phyloP scores from a whole-genome alignment of 495 filamentous ascomycete genomes.

The Aspergillus heteromorphus region DNA sequence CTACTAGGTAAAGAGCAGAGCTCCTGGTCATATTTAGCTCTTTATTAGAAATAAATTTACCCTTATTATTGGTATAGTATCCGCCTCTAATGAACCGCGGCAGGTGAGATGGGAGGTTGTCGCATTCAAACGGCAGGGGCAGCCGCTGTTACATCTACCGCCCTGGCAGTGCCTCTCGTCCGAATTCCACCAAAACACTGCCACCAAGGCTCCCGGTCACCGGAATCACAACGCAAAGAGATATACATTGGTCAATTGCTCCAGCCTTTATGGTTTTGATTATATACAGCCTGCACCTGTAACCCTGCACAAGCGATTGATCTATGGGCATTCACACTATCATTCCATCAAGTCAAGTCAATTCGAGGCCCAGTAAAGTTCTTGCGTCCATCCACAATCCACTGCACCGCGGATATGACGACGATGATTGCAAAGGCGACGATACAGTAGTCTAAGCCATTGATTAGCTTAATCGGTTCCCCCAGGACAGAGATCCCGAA shows the following conservation, averaged over 20 bases:
- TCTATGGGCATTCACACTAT: neutral
- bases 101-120: no score
- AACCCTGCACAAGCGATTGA: neutral
- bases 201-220: no score
- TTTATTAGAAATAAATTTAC: no score
- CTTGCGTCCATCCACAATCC: slow-evolving; percentile 66
- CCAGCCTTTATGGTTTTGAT: neutral
- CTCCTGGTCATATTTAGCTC: no score
- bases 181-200: no score
- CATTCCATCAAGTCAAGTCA: slow-evolving; percentile 23
- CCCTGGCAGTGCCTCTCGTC: no score
- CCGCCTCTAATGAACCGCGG: no score
- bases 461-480: slow-evolving; percentile 9
- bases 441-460: slow-evolving; percentile 55
- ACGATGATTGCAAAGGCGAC: slow-evolving; percentile 66
- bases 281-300: neutral
- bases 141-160: no score
- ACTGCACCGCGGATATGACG: slow-evolving; percentile 59
- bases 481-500: neutral
- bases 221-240: no score
- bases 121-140: no score
- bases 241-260: neutral
- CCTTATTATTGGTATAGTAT: no score
- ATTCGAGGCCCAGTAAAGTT: slow-evolving; percentile 61
- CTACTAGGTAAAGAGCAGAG: no score